Evolutionary conservation across 176 grass and related monocot genomes (phyloP), one percentile per base, ranked within the genome.

Genomic region (Panicum miliaceum): DNA sequence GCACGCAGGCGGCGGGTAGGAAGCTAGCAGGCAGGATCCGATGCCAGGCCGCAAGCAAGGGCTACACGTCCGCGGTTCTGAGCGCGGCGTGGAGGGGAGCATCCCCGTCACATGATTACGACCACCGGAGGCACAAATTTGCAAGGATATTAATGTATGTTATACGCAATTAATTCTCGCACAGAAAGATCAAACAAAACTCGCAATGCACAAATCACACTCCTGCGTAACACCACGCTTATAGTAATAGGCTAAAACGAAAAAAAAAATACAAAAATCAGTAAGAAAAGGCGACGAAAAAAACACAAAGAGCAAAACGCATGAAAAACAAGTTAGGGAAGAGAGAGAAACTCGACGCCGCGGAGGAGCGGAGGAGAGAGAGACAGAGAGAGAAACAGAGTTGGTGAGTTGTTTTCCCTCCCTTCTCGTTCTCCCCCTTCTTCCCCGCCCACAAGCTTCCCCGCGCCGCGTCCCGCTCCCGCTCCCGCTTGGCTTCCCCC

Each of bases 341-440:
- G 67, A 70, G 22, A 69, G 74, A 71, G 35, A 63, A 70, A 69
- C 47, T 58, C 32, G 75, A 26, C 8, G 0, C n/a, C 20, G 8
- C 7, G 22, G 1, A 11, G n/a, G n/a, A n/a, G n/a, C n/a, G n/a
- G n/a, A n/a, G n/a, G n/a, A n/a, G n/a, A n/a, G n/a, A n/a, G 4
- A 37, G 65, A 20, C 14, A 51, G 46, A 84, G 61, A 86, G 13
- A 29, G 76, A 32, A 4, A 72, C 11, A 82, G 9, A 47, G 63
- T 18, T 79, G 22, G 60, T 18, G 85, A 87, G 89, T 88, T 88
- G 86, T 86, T 93, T 92, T 78, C 84, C 87, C 87, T 89, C 86
- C 79, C 71, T 59, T 72, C 4, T 26, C 29, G 16, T 26, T 47
- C 73, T 59, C 52, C 74, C 64, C 13, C 45, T 46, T 10, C 7